Conservation (phyloP, 2,329 filamentous ascomycete genomes). For the Chrysosporium queenslandicum region DNA sequence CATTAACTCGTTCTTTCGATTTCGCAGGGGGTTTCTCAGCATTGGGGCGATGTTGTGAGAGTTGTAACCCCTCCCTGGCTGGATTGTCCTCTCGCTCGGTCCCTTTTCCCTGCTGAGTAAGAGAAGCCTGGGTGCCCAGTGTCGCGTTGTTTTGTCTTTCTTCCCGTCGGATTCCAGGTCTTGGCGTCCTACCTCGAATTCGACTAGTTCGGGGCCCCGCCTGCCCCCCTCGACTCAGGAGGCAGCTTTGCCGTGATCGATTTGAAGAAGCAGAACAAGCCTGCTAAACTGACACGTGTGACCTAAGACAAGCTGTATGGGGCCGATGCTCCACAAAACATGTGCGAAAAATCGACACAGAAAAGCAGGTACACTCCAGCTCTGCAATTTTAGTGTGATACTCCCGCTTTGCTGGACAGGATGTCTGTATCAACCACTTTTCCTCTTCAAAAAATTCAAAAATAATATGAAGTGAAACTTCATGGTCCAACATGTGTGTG, state of each 20-base stretch:
- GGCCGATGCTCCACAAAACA: conserved; percentile 10
- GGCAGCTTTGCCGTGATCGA: background rate
- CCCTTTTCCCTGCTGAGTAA: background rate
- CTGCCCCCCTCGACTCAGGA: background rate
- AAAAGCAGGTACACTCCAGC: conserved; percentile 5
- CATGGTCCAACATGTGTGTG: too few relatives aligned
- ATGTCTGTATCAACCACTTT: too few relatives aligned
- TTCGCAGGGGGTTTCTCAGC: background rate
- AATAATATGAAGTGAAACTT: too few relatives aligned
- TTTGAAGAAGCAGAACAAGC: conserved; percentile 5
- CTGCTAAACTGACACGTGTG: conserved; percentile 11
- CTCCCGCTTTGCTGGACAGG: too few relatives aligned
- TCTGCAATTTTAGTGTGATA: too few relatives aligned
- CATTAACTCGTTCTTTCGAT: background rate
- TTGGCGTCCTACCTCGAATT: conserved; percentile 7
- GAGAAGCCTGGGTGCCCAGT: background rate
- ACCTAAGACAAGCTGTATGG: conserved; percentile 4
- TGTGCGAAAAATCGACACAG: conserved; percentile 5
- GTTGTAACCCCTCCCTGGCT: background rate
- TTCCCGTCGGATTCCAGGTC: background rate
- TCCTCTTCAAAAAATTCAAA: too few relatives aligned
- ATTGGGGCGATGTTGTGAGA: background rate
- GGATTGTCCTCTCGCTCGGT: too few relatives aligned
- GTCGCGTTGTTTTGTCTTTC: background rate
- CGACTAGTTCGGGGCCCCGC: background rate